These are phyloP conservation scores for Backusella morwellensis DNA, from an alignment of 192 early-diverging fungal genomes.

Conservation along the genomic window DNA sequence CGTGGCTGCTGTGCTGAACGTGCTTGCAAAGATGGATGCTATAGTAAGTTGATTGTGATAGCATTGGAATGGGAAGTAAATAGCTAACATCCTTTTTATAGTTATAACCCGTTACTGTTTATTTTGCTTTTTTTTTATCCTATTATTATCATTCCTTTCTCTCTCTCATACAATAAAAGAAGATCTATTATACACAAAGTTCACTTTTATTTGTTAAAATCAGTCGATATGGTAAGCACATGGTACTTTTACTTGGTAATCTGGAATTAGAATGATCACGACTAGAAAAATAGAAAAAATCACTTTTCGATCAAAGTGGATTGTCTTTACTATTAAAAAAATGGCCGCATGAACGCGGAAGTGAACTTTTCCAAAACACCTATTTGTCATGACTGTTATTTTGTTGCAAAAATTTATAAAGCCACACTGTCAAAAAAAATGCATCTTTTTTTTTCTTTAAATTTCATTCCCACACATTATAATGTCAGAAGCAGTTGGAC, in stretches of 20 bases:
- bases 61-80: neutral
- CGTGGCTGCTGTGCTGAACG: slow-evolving; percentile 72
- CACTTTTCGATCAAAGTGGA: too few species aligned
- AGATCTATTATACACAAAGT: too few species aligned
- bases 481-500: slow-evolving; percentile 36
- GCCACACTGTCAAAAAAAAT: neutral
- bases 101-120: neutral
- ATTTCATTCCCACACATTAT: neutral
- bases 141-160: too few species aligned
- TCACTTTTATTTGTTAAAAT: too few species aligned
- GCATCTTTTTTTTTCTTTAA: neutral
- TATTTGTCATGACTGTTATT: neutral
- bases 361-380: neutral
- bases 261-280: too few species aligned
- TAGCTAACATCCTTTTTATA: neutral
- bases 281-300: too few species aligned
- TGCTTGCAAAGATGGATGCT: slow-evolving; percentile 86
- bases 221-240: too few species aligned
- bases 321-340: too few species aligned
- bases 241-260: too few species aligned
- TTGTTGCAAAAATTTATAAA: neutral
- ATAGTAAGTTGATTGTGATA: slow-evolving; percentile 44
- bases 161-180: too few species aligned
- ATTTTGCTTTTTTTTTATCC: too few species aligned
- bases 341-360: neutral